These are phyloP conservation scores for Haplosporangium sp. DNA, from an alignment of 371 early-diverging fungal species.

Conservation along the genomic window DNA sequence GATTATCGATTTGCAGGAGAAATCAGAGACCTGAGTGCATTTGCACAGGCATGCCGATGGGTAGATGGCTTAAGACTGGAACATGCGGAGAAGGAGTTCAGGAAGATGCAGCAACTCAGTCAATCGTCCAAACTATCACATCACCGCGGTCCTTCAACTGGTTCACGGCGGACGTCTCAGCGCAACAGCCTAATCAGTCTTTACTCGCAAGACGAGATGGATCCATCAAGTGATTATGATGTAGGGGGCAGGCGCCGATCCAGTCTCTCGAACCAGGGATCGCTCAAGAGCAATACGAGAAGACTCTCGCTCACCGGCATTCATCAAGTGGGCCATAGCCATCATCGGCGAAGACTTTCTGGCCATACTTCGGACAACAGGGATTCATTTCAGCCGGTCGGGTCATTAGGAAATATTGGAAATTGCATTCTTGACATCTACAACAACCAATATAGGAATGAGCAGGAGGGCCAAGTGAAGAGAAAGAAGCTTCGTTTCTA, in stretches of 20 bases:
- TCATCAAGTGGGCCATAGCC: constrained; percentile 4
- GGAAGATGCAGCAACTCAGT: constrained; percentile 13
- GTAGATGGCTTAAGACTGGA: constrained; percentile 51
- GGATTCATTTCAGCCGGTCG: constrained; percentile 26
- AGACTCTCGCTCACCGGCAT: constrained; percentile 19
- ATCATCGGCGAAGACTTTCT: constrained; percentile 24
- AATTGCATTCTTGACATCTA: constrained; percentile 50
- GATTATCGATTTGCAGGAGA: constrained; percentile 54
- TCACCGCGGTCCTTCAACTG: constrained; percentile 7
- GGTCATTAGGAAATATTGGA: constrained; percentile 35
- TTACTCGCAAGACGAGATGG: constrained; percentile 29
- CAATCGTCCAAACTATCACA: background rate
- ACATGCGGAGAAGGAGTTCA: constrained; percentile 45
- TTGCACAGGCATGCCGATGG: constrained; percentile 52
- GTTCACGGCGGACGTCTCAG: constrained; percentile 9
- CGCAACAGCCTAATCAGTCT: constrained; percentile 27
- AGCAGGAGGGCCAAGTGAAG: constrained; percentile 34
- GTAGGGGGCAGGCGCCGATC: constrained; percentile 11
- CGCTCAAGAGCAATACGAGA: constrained; percentile 10
- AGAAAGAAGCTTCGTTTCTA: constrained; percentile 53
- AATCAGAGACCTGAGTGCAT: constrained; percentile 44
- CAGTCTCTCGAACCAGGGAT: constrained; percentile 10
- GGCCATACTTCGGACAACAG: constrained; percentile 22
- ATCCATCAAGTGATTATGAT: constrained; percentile 3
- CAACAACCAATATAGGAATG: constrained; percentile 38